Base-by-base conservation (phyloP, 2,329 filamentous ascomycete genomes). In the Neonectria hederae region DNA sequence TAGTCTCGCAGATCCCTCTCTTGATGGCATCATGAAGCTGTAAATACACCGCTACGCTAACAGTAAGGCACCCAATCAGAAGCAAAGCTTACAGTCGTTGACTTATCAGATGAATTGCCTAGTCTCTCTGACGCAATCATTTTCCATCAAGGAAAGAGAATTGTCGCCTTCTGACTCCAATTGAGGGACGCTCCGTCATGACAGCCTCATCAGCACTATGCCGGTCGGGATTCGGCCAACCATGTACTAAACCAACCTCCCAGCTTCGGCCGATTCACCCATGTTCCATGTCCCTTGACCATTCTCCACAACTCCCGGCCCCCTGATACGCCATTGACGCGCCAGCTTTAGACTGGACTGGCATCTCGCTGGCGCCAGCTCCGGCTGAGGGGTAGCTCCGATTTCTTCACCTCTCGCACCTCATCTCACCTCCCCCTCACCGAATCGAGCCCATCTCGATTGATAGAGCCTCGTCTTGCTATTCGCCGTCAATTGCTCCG, bases 241-340 rank as follows among this genome's bases (percentile, higher is more conserved):
- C 48, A 35, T 17, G 35, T 17, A 38, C 43, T 24, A n/a, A 17
- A 30, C 42, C 57, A 43, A 53, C 19, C 54, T 57, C 40, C 40
- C 30, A 9, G 28, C 8, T 9, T 28, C 28, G 24, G 24, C 54
- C 46, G 35, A 4, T 40, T 26, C 48, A 54, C 49, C 51, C 51
- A 43, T 52, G 51, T 54, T 28, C 26, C 28, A 22, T 58, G 17
- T 17, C 54, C 35, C 28, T 17, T 43, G 22, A 11, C 11, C 13
- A 32, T 65, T 65, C 62, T 61, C 62, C 62, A 65, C 62, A 30
- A 30, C 53, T 45, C 48, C 53, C 57, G 30, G 38, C 48, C 21
- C 35, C 46, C 43, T 63, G 51, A 63, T 51, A 49, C 54, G 49
- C 21, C 48, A 43, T 63, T 14, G 28, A 11, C 10, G 57, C 54